Evolutionary conservation across 1,139 yeast species (phyloP), one percentile per base, ranked within the genome.

Genomic region (Scheffersomyces segobiensis): DNA sequence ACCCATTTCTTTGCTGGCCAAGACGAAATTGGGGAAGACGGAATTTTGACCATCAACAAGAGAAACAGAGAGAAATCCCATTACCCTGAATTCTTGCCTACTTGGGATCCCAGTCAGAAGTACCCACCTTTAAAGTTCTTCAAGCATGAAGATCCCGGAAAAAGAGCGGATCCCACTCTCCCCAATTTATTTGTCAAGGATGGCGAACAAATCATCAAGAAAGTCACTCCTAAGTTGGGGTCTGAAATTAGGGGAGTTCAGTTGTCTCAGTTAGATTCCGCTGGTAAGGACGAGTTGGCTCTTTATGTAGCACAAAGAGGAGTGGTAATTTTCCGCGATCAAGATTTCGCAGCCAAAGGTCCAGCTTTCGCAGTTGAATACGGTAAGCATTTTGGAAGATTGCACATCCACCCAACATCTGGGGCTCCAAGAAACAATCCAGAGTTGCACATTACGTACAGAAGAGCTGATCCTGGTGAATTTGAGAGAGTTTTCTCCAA

Each of bases 321-420:
- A 52, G 88, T 87, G 55, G 87, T 86, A 46, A 84, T 87, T 14
- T 87, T 88, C 73, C 79, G 90, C 68, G 83, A 85, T 61, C 93
- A 88, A 71, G 87, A 89, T 65, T 81, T 87, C 62, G 81, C 85
- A 53, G 77, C 78, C 50, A 73, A 82, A 60, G 91, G 90, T 50
- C 86, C 89, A 7, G 77, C 76, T 52, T 83, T 76, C 53, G 76
- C 72, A 55, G 71, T 71, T 48, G 72, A 71, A 53, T 64, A 60
- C 39, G 81, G 75, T 39, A 73, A 74, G 32, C 78, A 77, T 18
- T 65, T 68, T 53, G 66, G 71, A 17, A 85, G 86, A 12, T 78
- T 88, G 56, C 95, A 89, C 73, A 80, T 86, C 57, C 95, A 89
- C 67, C 91, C 93, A 54, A 87, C 91, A 3, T 85, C 91, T 7